Evolutionary conservation across 2,329 filamentous ascomycete genomes (phyloP).

Genomic region (Botrytis elliptica): DNA sequence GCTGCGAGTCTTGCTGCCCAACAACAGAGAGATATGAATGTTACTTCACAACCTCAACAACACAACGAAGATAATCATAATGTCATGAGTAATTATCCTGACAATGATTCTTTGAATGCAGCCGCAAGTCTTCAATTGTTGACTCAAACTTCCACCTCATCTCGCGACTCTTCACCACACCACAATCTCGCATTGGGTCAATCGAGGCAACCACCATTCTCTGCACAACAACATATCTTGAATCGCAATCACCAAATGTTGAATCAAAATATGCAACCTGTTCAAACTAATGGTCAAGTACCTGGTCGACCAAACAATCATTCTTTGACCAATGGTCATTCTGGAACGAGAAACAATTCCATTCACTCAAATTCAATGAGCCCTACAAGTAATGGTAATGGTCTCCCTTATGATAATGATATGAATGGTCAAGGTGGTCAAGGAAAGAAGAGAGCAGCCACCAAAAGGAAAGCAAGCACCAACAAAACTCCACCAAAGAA

Average conservation of each 20-base stretch:
- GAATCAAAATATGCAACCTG: conserved; percentile 5
- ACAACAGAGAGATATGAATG: conserved; percentile 49
- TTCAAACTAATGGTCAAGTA: not conserved
- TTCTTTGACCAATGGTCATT: not conserved
- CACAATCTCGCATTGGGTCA: conserved; percentile 30
- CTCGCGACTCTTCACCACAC: conserved; percentile 53
- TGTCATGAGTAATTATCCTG: conserved; percentile 66
- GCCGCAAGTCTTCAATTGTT: conserved; percentile 93
- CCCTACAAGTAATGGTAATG: conserved; percentile 5
- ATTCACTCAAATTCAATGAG: conserved; percentile 6
- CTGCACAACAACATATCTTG: conserved; percentile 41
- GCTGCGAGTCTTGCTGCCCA: conserved; percentile 73
- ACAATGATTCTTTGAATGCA: conserved; percentile 72
- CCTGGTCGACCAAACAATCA: not conserved
- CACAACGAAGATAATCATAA: conserved; percentile 30
- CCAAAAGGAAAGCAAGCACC: not conserved
- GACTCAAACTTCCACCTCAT: conserved; percentile 55
- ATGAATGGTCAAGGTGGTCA: conserved; percentile 5
- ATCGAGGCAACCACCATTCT: not conserved
- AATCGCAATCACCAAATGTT: conserved; percentile 45
- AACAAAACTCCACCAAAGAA: not conserved
- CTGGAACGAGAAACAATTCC: not conserved
- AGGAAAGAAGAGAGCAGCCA: not conserved
- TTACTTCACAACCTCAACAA: conserved; percentile 56
- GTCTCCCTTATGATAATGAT: not conserved